phyloP scores from a whole-genome alignment of 2,329 filamentous ascomycete species.

The Mycosphaerella arachidis region DNA sequence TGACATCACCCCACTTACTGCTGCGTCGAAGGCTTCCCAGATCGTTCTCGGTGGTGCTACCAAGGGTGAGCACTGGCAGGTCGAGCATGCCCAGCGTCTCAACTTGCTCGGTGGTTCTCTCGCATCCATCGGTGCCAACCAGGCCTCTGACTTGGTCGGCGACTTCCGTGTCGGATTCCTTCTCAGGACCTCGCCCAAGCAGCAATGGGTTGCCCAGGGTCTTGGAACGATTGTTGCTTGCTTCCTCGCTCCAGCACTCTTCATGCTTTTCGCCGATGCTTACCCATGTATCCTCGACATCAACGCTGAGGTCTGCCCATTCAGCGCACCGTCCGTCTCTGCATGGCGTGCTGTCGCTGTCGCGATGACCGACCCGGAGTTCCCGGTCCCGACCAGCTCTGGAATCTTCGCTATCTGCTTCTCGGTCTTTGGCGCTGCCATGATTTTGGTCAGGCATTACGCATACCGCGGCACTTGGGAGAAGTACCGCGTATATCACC shows the following conservation, averaged over 20 bases:
- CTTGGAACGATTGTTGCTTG: conserved; percentile 60
- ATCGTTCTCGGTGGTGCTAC: conserved; percentile 64
- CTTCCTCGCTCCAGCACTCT: conserved; percentile 63
- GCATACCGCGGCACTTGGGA: conserved; percentile 51
- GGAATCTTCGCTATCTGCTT: conserved; percentile 57
- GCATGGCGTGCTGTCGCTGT: conserved; percentile 64
- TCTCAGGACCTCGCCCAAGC: conserved; percentile 58
- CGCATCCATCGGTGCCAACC: conserved; percentile 38
- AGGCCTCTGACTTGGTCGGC: conserved; percentile 49
- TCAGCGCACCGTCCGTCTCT: conserved; percentile 58
- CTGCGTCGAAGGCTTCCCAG: conserved; percentile 64
- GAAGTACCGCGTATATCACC: conserved; percentile 53
- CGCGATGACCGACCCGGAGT: conserved; percentile 55
- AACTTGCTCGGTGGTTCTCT: conserved; percentile 61
- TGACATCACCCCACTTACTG: conserved; percentile 61
- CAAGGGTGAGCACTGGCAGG: conserved; percentile 47
- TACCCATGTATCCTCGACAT: conserved; percentile 62
- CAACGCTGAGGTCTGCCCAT: conserved; percentile 51
- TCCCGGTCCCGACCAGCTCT: conserved; percentile 52
- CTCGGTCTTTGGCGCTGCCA: conserved; percentile 47
- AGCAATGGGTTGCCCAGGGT: conserved; percentile 64
- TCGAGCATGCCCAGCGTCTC: conserved; percentile 55
- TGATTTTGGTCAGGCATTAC: conserved; percentile 54
- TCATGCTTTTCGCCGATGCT: conserved; percentile 62
- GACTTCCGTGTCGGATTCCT: conserved; percentile 68